These are phyloP conservation scores for Sphenostylis stenocarpa DNA, from an alignment of 306 rosid species.

Conservation along the genomic window DNA sequence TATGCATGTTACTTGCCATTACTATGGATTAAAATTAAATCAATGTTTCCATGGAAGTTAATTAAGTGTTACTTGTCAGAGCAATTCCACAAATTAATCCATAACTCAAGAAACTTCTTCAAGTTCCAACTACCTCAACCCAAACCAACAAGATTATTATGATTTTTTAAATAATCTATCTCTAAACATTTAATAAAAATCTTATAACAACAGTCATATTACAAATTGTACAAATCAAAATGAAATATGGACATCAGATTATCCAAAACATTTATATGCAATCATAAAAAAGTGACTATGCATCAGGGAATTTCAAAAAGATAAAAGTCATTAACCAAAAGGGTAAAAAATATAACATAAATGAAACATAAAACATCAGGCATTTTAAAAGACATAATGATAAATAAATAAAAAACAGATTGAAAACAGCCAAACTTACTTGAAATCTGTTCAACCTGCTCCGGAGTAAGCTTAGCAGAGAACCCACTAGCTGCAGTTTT, in stretches of 20 bases:
- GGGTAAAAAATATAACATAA: background rate
- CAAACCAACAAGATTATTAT: background rate
- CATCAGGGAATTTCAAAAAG: background rate
- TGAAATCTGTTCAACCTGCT: conserved; percentile 48
- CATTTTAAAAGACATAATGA: background rate
- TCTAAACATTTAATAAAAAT: background rate
- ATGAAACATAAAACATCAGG: background rate
- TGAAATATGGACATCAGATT: background rate
- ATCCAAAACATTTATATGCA: background rate
- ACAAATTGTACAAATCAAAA: background rate
- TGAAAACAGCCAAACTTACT: conserved; percentile 38
- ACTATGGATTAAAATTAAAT: too few relatives aligned
- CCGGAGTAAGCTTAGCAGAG: conserved; percentile 80
- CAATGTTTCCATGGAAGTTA: too few relatives aligned
- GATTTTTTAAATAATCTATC: background rate
- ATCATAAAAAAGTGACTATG: background rate
- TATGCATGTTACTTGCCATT: too few relatives aligned
- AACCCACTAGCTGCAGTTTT: conserved; percentile 88
- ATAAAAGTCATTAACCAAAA: background rate
- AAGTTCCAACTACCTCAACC: background rate
- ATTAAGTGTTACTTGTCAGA: background rate
- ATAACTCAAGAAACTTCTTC: background rate
- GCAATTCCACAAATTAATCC: background rate
- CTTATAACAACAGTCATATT: background rate
- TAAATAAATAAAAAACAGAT: background rate